Evolutionary conservation across 257 asterid genomes (phyloP), one percentile per base, ranked within the genome.

Genomic region (Linaria vulgaris): DNA sequence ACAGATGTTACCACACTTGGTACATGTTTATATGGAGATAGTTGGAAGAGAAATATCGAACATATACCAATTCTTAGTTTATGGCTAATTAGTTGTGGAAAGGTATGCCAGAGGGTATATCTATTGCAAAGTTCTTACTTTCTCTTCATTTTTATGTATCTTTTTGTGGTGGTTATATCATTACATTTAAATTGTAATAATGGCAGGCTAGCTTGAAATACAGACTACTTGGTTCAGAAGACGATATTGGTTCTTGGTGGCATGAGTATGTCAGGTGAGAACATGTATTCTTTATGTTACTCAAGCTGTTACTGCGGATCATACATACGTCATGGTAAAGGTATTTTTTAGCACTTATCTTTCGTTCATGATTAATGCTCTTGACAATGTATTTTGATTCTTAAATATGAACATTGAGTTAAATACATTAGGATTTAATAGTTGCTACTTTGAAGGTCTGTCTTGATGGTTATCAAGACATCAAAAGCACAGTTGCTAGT

Each of bases 241-340:
- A 90, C 67, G 96, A 88, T 59, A 84, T 90, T 75, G 97, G 97
- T 65, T 94, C 96, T 11, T 90, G 97, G 99, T 97, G 99, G 65
- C 97, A 90, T 69, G 99, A 94, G 72, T 94, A 94, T 76, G 96
- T 88, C 59, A 80, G 99, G 99, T 92, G 71, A 77, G 83, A 59
- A 63, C 46, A 21, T 66, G 21, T 21, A 10, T 39, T 55, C 46
- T 5, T 20, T 71, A 25, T 16, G 16, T 61, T 27, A 34, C 65
- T 52, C 31, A 2, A 58, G 70, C 38, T 16, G 22, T 45, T 48
- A 44, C 30, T 66, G 37, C 16, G 34, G 59, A 48, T 24, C 39
- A 49, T 59, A 58, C 45, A 46, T 41, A 24, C 12, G 61, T 63
- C 69, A 30, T 22, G 17, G 54, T n/a, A n/a, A 24, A 25, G 41